Evolutionary conservation across 1,284 basidiomycete species (phyloP), one percentile per base, ranked within the genome.

Genomic region (Malassezia pachydermatis): DNA sequence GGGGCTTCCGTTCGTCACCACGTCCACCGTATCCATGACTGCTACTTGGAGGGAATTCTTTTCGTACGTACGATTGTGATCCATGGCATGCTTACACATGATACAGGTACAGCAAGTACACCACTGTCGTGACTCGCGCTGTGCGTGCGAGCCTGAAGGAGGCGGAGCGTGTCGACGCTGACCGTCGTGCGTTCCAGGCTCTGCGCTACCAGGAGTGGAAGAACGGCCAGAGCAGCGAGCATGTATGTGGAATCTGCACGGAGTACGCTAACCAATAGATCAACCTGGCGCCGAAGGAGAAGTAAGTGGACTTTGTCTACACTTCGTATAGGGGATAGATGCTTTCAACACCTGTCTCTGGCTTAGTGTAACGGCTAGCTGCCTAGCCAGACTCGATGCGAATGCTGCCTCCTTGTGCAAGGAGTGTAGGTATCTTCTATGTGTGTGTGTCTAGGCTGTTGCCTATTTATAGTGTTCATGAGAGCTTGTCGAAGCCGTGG

Each of bases 21-120:
- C 28, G 20, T 34, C 20, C 28, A 43, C 27, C 29, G 30, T 24
- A 28, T 49, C 17, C 30, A 67, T 67, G 65, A 58, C 61, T 42
- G 64, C 64, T 54, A 59, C 65, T 48, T 67, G 65, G 65, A 63
- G 65, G 56, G 54, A 57, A 48, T 60, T 59, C 59, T 63, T 67
- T 49, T 65, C 65, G 65, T 67, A 53, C 41, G 65, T 67, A 17
- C 11, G 14, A 5, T 32, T 14, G n/a, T 4, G 41, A 24, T 35
- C 11, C 16, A 28, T 7, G n/a, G 13, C 19, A 20, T 27, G 22
- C 41, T 30, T 25, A 47, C 24, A 36, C 23, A 17, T n/a, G 9
- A 30, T 41, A 33, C 63, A 75, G 73, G 49, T 75, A 72, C 73
- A 75, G 74, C 73, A 73, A 73, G 69, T 74, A 73, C 70, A 70